Evolutionary conservation across 2,329 filamentous ascomycete genomes (phyloP), one percentile per base, ranked within the genome.

Genomic region (Botrytis pseudocinerea): DNA sequence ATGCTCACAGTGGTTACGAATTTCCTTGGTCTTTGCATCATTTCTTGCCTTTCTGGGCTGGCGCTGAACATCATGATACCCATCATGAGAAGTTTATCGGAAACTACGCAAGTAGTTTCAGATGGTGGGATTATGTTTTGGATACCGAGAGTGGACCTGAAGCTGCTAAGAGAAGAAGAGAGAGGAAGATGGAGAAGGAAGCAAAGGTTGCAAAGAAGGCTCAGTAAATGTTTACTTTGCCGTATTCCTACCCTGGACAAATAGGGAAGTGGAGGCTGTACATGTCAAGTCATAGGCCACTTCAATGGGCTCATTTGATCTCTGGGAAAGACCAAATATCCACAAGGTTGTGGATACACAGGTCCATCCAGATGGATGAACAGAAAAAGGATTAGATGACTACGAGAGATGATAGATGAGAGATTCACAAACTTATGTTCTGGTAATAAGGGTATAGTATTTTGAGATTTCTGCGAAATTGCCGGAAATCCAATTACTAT

Each of bases 71-170:
- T 85, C 96, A 99, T 85, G 96, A 99, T 81, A 86, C 94, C 62
- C 96, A 99, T 85, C 96, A 99, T 85, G 96, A 99, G 87, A 94
- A 94, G 82, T 99, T 99, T 85, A 94, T 99, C 76, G 96, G 96
- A 79, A 99, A 99, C 87, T 99, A 98, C 83, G 87, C 95, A 69
- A 97, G 94, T 82, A 97, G 93, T 87, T 99, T 99, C 90, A 90
- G 95, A 83, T 99, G 96, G 96, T 99, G 96, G 96, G 96, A 99
- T 85, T 97, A 92, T 83, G 83, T 91, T 78, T 88, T 98, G 78
- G 95, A 98, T 84, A 99, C 96, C 75, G 95, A 99, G 87, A 93
- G 93, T 76, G 94, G 93, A 70, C 89, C 93, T 54, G 95, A 97
- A 83, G 93, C 95, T 59, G 88, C 92, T 79, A 95, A 94, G 90